These are phyloP conservation scores for Trichoderma endophyticum DNA, from an alignment of 2,329 filamentous ascomycete genomes.

Conservation along the genomic window DNA sequence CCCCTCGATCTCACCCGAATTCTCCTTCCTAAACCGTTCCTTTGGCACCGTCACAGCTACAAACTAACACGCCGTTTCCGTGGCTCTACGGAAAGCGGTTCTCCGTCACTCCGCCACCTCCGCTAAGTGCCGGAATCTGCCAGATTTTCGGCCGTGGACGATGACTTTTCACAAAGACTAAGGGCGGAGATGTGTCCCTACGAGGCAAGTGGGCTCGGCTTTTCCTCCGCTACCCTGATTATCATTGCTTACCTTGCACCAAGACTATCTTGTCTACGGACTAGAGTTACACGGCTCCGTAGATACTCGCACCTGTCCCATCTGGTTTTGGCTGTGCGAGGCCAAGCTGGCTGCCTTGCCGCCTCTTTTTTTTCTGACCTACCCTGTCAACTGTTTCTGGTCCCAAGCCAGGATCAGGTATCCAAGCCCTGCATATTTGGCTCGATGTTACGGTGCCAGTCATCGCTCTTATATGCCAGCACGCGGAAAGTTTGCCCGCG, in stretches of 20 bases:
- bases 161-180: not conserved
- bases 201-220: constrained; percentile 3
- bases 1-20: constrained; percentile 4
- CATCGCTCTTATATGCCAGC: not conserved
- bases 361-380: not conserved
- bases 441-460: not conserved
- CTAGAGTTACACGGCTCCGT: not conserved
- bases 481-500: constrained; percentile 10
- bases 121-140: constrained; percentile 1
- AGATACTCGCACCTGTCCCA: not conserved
- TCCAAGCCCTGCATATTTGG: not conserved
- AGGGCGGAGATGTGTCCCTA: constrained; percentile 12
- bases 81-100: not conserved
- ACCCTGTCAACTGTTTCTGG: not conserved
- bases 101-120: constrained; percentile 1
- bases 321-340: not conserved
- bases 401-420: not conserved
- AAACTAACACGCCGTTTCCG: not conserved
- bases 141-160: not conserved
- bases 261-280: not conserved
- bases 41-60: not conserved
- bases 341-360: not conserved
- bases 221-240: not conserved
- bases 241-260: not conserved
- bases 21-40: constrained; percentile 1